Evolutionary conservation across 768 basidiomycete species (phyloP), one percentile per base, ranked within the genome.

Genomic region (Auricularia auricula-judae): DNA sequence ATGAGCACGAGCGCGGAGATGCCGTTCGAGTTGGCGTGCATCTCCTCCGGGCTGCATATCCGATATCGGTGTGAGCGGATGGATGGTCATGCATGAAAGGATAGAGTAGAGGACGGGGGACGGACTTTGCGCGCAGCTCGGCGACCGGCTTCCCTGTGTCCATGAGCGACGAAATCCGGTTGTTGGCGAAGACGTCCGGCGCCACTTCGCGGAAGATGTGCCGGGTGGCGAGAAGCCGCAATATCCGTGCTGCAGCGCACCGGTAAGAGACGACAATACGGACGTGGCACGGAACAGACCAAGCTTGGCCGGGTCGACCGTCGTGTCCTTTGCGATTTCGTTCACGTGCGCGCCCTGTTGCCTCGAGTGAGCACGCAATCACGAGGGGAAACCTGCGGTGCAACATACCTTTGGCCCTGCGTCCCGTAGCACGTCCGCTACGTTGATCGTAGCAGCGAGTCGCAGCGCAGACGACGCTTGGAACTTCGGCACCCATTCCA

Each of bases 351-450:
- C 63, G 0, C 67, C 67, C 47, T 64, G 14, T n/a, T 36, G 59
- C 29, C 29, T 29, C 29, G 29, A 29, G 29, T 29, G 29, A 29
- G 29, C 29, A 29, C 2, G 14, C 33, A 35, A 33, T 62, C 78
- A 78, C 76, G 76, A 65, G 11, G 62, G 12, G 1, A 36, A n/a
- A 34, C 36, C 7, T 42, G 39, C 8, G 39, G 39, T 42, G 12
- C 56, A 34, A 61, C 35, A n/a, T 54, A 75, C 76, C 53, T 74
- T 60, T 3, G 73, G 70, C 16, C 79, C 79, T 12, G 74, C 78
- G 63, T 78, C 78, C 1, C 76, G 72, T 14, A 81, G 66, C 3
- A 80, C 77, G 64, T 80, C 79, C 1, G 73, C 74, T 10, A 79
- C 76, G 62, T 75, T 72, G 1, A 71, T 69, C 53, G 76, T 72